phyloP scores from a whole-genome alignment of 164 flowering plant genomes.

The Macadamia tetraphylla region DNA sequence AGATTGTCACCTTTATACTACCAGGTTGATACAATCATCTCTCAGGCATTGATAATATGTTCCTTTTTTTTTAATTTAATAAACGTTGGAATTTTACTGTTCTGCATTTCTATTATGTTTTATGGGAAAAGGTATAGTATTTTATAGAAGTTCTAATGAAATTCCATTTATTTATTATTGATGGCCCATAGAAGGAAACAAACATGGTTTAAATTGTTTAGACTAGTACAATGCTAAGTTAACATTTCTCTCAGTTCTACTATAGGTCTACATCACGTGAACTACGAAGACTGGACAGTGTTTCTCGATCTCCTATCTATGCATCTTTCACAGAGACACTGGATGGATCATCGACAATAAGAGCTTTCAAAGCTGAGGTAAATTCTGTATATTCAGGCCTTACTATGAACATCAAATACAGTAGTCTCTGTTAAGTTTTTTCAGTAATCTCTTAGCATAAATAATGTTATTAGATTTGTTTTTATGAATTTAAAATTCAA shows the following conservation, averaged over 20 bases:
- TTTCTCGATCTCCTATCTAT: constrained; percentile 95
- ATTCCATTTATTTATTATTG: neutral
- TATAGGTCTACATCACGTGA: constrained; percentile 94
- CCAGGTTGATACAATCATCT: too few relatives aligned
- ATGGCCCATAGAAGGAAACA: neutral
- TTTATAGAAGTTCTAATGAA: neutral
- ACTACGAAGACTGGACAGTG: constrained; percentile 86
- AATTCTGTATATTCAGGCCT: constrained; percentile 1
- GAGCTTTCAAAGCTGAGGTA: constrained; percentile 85
- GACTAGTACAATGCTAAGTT: constrained; percentile 7
- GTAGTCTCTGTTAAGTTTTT: too few relatives aligned
- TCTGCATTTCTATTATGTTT: too few relatives aligned
- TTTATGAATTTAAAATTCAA: too few relatives aligned
- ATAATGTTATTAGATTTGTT: too few relatives aligned
- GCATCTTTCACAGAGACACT: constrained; percentile 88
- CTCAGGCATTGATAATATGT: too few relatives aligned
- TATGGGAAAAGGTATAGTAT: too few relatives aligned
- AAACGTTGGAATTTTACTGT: too few relatives aligned
- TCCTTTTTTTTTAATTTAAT: too few relatives aligned
- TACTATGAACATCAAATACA: neutral
- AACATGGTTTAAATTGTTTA: neutral
- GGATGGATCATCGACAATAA: constrained; percentile 84
- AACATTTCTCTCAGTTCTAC: constrained; percentile 51
- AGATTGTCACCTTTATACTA: too few relatives aligned
- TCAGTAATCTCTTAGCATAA: too few relatives aligned